Conservation (phyloP, 495 filamentous ascomycete species). For the Xylaria nigripes region DNA sequence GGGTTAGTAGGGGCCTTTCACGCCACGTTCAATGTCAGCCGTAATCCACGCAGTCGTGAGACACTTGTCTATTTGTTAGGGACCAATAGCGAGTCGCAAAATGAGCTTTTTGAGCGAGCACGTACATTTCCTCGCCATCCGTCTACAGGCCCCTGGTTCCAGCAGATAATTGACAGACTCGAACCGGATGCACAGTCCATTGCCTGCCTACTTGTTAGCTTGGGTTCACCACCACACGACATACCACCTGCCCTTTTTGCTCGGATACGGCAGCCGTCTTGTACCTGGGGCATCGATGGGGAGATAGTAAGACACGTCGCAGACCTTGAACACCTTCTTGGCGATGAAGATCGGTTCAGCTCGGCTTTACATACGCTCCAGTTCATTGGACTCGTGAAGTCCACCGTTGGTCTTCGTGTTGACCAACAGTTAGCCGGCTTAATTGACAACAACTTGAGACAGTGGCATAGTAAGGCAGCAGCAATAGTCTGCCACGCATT, state of each 20-base stretch:
- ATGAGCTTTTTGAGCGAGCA: background rate
- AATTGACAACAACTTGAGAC: background rate
- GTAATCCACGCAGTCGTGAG: background rate
- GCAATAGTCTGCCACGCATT: background rate
- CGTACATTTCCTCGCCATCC: background rate
- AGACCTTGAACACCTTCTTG: background rate
- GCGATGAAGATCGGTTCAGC: background rate
- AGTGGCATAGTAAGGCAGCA: background rate
- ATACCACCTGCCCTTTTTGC: background rate
- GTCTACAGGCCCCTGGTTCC: background rate
- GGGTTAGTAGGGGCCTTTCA: background rate
- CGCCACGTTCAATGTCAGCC: background rate
- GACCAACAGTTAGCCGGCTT: background rate
- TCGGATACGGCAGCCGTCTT: background rate
- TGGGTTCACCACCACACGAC: background rate
- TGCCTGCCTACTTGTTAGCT: background rate
- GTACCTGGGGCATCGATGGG: background rate
- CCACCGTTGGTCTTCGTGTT: background rate
- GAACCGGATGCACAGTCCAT: background rate
- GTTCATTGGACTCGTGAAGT: background rate
- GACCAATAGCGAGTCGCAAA: background rate
- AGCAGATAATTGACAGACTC: background rate
- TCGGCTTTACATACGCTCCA: background rate
- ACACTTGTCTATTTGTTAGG: background rate
- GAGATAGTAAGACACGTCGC: background rate